A percentile compares a stretch with the other conserved stretches of the same genome.
Evolutionary conservation across 176 grass and related monocot species (phyloP).

Genomic region (Oryza punctata): DNA sequence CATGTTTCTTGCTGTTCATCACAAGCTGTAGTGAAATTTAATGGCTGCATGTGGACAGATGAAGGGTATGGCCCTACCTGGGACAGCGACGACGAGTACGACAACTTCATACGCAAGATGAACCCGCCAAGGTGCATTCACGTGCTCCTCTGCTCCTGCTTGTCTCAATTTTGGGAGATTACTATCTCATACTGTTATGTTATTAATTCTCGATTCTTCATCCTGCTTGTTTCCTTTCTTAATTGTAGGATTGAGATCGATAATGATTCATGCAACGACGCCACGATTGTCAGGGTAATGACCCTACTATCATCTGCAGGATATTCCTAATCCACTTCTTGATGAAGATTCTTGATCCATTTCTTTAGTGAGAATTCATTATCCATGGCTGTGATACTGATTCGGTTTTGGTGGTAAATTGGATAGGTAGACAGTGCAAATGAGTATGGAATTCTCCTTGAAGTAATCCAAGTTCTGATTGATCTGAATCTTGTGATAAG

Average conservation of each 20-base stretch:
- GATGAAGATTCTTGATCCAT: neutral
- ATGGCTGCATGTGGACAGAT: slow-evolving; percentile 62
- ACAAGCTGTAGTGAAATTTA: slow-evolving; percentile 20
- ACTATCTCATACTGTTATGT: neutral
- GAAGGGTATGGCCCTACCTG: slow-evolving; percentile 57
- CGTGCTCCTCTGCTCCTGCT: neutral
- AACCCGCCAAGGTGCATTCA: slow-evolving; percentile 73
- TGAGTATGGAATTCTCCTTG: slow-evolving; percentile 73
- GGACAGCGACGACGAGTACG: slow-evolving; percentile 89
- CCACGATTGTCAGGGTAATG: slow-evolving; percentile 77
- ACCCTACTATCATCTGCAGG: neutral
- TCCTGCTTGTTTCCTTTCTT: slow-evolving; percentile 15
- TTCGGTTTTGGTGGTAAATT: slow-evolving; percentile 1
- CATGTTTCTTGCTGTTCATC: slow-evolving; percentile 11
- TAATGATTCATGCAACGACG: slow-evolving; percentile 52
- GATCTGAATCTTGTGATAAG: slow-evolving; percentile 76
- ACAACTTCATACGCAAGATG: slow-evolving; percentile 89
- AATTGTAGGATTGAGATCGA: slow-evolving; percentile 63
- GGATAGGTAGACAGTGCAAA: slow-evolving; percentile 69
- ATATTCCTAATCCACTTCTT: neutral
- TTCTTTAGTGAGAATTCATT: neutral
- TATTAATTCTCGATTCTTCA: neutral
- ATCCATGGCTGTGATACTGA: neutral
- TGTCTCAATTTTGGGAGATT: neutral
- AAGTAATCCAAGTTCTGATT: slow-evolving; percentile 79